Conservation (phyloP, 164 flowering plant genomes). For the Cinnamomum micranthum region DNA sequence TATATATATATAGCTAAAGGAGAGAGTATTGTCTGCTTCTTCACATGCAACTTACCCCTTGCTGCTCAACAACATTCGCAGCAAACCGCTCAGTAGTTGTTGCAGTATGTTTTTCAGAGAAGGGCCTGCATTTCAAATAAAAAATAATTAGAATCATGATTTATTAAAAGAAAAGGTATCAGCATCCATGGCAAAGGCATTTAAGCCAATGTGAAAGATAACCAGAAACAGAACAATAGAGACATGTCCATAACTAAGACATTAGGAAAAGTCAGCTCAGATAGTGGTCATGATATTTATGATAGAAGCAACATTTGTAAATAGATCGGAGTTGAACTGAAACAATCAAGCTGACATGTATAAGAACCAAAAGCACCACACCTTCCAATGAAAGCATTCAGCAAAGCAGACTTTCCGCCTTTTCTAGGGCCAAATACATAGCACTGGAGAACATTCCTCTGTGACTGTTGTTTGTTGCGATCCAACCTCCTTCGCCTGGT, state of each 20-base stretch:
- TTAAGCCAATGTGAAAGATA: neutral
- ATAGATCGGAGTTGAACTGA: neutral
- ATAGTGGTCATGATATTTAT: neutral
- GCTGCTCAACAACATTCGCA: slow-evolving; percentile 63
- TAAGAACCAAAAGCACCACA: slow-evolving; percentile 15
- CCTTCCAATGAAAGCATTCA: slow-evolving; percentile 90
- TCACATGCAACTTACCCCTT: slow-evolving; percentile 48
- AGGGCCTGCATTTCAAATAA: slow-evolving; percentile 51
- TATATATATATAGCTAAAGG: too few relatives aligned
- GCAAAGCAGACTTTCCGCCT: slow-evolving; percentile 79
- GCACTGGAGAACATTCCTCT: slow-evolving; percentile 88
- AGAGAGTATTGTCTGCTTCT: neutral
- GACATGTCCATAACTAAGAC: neutral
- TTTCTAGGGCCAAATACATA: slow-evolving; percentile 90
- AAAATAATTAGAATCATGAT: neutral
- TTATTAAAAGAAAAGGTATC: neutral
- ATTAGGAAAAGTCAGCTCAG: neutral
- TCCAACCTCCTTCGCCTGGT: slow-evolving; percentile 72
- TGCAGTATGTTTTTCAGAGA: slow-evolving; percentile 42
- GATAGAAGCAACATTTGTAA: neutral
- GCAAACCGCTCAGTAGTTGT: slow-evolving; percentile 66
- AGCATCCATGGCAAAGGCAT: neutral
- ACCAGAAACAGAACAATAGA: neutral
- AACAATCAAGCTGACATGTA: neutral
- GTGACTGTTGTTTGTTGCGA: slow-evolving; percentile 78